phyloP scores from a whole-genome alignment of 169 alveolate genomes.

The Perkinsus marinus region DNA sequence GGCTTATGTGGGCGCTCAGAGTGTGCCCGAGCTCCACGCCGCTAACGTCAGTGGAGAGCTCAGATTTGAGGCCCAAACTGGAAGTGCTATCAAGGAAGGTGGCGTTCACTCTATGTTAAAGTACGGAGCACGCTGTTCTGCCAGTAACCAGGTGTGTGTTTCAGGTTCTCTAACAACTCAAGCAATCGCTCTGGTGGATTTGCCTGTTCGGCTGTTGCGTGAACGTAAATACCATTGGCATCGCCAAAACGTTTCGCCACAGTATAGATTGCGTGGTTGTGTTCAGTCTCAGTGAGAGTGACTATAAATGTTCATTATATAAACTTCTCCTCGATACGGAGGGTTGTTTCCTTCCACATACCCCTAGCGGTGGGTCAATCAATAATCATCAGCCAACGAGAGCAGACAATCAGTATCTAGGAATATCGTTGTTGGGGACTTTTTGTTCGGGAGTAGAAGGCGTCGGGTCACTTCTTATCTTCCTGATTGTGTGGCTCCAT shows the following conservation, averaged over 20 bases:
- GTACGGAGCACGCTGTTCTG: not conserved
- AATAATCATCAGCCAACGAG: too few species aligned
- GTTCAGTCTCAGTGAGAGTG: not conserved
- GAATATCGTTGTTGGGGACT: too few species aligned
- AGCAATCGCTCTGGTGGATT: not conserved
- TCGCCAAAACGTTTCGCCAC: not conserved
- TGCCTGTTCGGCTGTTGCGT: not conserved
- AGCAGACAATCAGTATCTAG: too few species aligned
- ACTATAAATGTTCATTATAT: too few species aligned
- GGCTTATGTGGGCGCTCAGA: conserved; percentile 33
- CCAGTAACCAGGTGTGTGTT: not conserved
- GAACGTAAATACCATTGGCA: not conserved
- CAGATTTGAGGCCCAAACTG: conserved; percentile 23
- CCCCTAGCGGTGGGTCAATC: too few species aligned
- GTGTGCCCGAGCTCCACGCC: conserved; percentile 30
- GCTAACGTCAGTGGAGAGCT: conserved; percentile 32
- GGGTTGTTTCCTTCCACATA: too few species aligned
- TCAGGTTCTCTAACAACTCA: not conserved
- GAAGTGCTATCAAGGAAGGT: not conserved
- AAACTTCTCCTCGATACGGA: too few species aligned
- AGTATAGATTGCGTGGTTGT: not conserved
- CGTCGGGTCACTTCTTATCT: too few species aligned
- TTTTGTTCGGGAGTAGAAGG: too few species aligned
- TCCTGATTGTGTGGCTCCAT: too few species aligned
- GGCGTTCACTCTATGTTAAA: not conserved